Percentiles rank a stretch among this genome's conserved stretches.
Evolutionary conservation across 352 stramenopile genomes (phyloP).

Genomic region (Globisporangium acanthophoron): DNA sequence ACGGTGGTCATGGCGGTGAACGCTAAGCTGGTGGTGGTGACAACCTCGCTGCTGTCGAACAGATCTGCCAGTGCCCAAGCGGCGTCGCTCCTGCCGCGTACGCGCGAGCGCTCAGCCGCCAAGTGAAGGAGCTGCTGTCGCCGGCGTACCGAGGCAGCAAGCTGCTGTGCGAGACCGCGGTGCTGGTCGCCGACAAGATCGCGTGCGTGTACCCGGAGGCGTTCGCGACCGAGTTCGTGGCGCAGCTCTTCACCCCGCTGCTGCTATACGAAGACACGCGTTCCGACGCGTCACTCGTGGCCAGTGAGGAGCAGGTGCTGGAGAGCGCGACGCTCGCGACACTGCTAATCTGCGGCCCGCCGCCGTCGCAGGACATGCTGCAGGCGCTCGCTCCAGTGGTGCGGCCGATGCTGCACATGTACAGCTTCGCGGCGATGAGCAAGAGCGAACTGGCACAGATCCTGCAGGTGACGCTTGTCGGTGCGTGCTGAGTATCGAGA

Average conservation of each 20-base stretch:
- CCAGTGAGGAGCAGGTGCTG: slow-evolving; percentile 42
- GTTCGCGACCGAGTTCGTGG: slow-evolving; percentile 54
- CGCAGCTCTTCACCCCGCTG: slow-evolving; percentile 48
- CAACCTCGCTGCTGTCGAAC: background rate
- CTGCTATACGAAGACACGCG: slow-evolving; percentile 48
- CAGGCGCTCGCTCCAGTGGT: slow-evolving; percentile 37
- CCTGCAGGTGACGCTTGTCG: slow-evolving; percentile 45
- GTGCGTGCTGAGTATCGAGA: slow-evolving; percentile 15
- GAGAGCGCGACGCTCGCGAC: slow-evolving; percentile 45
- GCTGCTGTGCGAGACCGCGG: slow-evolving; percentile 64
- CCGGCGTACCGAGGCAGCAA: slow-evolving; percentile 53
- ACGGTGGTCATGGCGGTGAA: background rate
- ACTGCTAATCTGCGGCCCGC: slow-evolving; percentile 63
- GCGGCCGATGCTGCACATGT: slow-evolving; percentile 65
- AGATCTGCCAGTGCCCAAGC: slow-evolving; percentile 68
- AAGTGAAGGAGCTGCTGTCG: slow-evolving; percentile 52
- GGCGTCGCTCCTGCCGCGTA: slow-evolving; percentile 39
- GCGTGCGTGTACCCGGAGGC: slow-evolving; percentile 28
- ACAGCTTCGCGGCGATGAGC: slow-evolving; percentile 54
- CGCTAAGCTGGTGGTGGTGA: too few species aligned
- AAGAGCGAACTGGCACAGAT: slow-evolving; percentile 53
- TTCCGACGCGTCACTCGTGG: slow-evolving; percentile 7
- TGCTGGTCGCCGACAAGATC: slow-evolving; percentile 56
- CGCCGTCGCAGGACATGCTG: slow-evolving; percentile 49
- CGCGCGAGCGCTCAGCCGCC: slow-evolving; percentile 32